Evolutionary conservation across 2,329 filamentous ascomycete genomes (phyloP).

Genomic region (Tolypocladium pustulatum): DNA sequence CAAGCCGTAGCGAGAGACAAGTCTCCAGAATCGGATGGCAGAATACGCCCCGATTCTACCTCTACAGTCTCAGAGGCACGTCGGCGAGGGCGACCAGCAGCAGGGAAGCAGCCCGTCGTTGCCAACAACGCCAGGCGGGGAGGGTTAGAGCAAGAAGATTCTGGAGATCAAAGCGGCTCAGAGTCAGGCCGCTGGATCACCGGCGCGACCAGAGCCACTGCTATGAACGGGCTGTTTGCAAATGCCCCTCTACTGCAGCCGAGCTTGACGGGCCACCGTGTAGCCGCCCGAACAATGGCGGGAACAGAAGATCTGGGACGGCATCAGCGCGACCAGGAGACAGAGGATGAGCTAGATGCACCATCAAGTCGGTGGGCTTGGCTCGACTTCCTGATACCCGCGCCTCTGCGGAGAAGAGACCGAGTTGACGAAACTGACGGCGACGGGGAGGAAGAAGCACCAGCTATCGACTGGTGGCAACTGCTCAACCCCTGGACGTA

Average conservation of each 20-base stretch:
- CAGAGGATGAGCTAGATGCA: not conserved
- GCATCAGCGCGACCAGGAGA: not conserved
- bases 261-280: not conserved
- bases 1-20: not conserved
- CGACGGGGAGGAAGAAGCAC: not conserved
- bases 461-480: slow-evolving; percentile 11
- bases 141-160: not conserved
- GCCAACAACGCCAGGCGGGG: not conserved
- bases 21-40: not conserved
- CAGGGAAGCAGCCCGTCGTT: not conserved
- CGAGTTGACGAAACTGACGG: not conserved
- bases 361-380: not conserved
- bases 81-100: not conserved
- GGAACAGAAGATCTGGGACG: not conserved
- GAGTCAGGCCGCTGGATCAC: slow-evolving; percentile 5
- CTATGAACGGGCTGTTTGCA: not conserved
- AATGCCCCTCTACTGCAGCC: not conserved
- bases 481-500: slow-evolving; percentile 22
- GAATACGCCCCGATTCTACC: not conserved
- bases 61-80: not conserved
- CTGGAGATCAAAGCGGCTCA: not conserved
- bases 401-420: not conserved
- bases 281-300: not conserved
- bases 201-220: not conserved
- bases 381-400: not conserved